Evolutionary conservation across 352 stramenopile genomes (phyloP).

Genomic region (Detonula confervacea): DNA sequence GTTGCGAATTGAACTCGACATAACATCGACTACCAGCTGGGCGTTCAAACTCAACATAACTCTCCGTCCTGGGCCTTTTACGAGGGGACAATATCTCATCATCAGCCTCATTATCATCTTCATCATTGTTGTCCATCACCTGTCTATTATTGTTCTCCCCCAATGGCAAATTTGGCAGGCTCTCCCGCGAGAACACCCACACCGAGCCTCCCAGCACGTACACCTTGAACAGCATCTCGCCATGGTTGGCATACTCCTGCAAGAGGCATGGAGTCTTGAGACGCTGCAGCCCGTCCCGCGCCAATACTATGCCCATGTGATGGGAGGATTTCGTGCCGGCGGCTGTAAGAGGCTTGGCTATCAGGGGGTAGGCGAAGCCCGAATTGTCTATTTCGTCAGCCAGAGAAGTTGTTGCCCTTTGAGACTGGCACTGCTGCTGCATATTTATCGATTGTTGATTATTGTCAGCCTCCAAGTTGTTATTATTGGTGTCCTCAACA

Average conservation of each 20-base stretch:
- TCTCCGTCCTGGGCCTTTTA: conserved; percentile 26
- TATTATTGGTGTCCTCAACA: no score
- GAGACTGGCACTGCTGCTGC: no score
- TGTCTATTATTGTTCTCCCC: conserved; percentile 31
- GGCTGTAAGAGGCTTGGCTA: conserved; percentile 81
- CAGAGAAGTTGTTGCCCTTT: no score
- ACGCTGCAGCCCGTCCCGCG: conserved; percentile 54
- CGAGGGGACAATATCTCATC: neutral
- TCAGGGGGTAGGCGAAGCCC: conserved; percentile 68
- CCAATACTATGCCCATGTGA: conserved; percentile 77
- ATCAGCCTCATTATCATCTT: neutral
- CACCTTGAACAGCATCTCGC: conserved; percentile 79
- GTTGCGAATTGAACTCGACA: conserved; percentile 84
- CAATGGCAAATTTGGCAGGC: conserved; percentile 76
- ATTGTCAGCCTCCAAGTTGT: no score
- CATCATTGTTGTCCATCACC: neutral
- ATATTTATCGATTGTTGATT: no score
- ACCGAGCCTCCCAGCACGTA: conserved; percentile 84
- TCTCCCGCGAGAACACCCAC: conserved; percentile 72
- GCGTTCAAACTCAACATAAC: conserved; percentile 59
- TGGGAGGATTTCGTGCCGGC: conserved; percentile 80
- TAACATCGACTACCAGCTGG: conserved; percentile 45
- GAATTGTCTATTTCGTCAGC: conserved; percentile 50
- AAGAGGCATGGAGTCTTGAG: conserved; percentile 61
- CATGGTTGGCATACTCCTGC: conserved; percentile 85